Evolutionary conservation across 768 basidiomycete genomes (phyloP).

Genomic region (Boletus reticuloceps): DNA sequence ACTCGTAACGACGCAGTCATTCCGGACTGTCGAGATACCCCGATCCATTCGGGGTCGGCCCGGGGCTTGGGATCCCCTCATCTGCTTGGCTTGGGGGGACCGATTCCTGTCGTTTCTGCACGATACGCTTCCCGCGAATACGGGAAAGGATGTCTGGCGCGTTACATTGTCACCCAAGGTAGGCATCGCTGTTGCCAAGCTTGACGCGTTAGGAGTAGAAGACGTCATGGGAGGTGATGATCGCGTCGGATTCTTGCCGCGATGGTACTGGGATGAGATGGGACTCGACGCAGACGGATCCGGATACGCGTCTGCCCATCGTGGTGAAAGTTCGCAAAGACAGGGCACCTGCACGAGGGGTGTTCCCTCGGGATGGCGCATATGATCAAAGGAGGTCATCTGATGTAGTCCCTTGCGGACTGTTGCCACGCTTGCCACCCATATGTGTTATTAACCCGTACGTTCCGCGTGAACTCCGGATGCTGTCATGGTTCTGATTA

Average conservation of each 20-base stretch:
- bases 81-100: constrained; percentile 76
- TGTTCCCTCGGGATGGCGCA: constrained; percentile 20
- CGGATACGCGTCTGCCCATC: constrained; percentile 5
- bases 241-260: constrained; percentile 75
- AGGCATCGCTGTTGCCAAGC: constrained; percentile 50
- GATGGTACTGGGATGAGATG: constrained; percentile 56
- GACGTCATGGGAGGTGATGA: constrained; percentile 70
- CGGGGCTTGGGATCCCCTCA: constrained; percentile 73
- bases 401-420: constrained; percentile 16
- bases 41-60: constrained; percentile 73
- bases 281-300: not conserved
- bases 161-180: constrained; percentile 57
- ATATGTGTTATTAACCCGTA: constrained; percentile 14
- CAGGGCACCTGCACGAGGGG: not conserved
- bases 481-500: constrained; percentile 21
- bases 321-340: constrained; percentile 3
- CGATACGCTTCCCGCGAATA: constrained; percentile 27
- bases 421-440: constrained; percentile 9
- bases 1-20: constrained; percentile 61
- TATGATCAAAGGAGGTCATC: constrained; percentile 21
- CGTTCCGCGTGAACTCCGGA: constrained; percentile 27
- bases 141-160: constrained; percentile 59
- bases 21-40: constrained; percentile 79
- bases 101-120: constrained; percentile 56
- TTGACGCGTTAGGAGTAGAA: constrained; percentile 48